phyloP scores from a whole-genome alignment of 148 eudicot species.

The Cornus controversa region DNA sequence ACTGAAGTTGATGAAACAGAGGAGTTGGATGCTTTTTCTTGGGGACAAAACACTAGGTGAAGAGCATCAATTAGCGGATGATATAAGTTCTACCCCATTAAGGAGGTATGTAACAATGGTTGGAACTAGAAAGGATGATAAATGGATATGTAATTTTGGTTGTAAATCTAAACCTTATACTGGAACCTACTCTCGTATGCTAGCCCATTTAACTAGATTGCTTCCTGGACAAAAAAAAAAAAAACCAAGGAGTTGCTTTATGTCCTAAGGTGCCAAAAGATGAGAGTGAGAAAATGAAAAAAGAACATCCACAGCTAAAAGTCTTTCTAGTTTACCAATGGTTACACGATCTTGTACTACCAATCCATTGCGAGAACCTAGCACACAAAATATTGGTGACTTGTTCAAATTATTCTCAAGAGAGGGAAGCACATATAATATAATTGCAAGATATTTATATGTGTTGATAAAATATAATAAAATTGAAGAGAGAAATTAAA shows the following conservation, averaged over 20 bases:
- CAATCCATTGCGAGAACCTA: not conserved
- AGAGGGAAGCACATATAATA: not conserved
- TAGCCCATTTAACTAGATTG: conserved; percentile 6
- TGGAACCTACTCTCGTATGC: conserved; percentile 3
- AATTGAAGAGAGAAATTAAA: too few relatives aligned
- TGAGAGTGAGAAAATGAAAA: conserved; percentile 3
- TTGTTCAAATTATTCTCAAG: not conserved
- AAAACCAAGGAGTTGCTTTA: conserved; percentile 9
- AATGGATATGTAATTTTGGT: too few relatives aligned
- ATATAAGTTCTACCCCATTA: too few relatives aligned
- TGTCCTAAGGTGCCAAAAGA: conserved; percentile 1
- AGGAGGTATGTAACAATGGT: too few relatives aligned
- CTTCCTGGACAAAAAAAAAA: conserved; percentile 8
- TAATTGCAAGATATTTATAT: conserved; percentile 3
- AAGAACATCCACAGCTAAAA: conserved; percentile 6
- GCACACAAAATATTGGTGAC: not conserved
- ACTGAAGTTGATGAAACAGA: too few relatives aligned
- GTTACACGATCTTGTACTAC: not conserved
- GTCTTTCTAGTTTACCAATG: not conserved
- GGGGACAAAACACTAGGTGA: too few relatives aligned
- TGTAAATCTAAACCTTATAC: conserved; percentile 14
- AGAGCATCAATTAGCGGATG: too few relatives aligned
- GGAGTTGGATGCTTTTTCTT: too few relatives aligned
- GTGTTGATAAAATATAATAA: too few relatives aligned
- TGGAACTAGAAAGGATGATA: too few relatives aligned